Evolutionary conservation across 2,329 filamentous ascomycete species (phyloP), one percentile per base, ranked within the genome.

Genomic region (Talaromyces piceae): DNA sequence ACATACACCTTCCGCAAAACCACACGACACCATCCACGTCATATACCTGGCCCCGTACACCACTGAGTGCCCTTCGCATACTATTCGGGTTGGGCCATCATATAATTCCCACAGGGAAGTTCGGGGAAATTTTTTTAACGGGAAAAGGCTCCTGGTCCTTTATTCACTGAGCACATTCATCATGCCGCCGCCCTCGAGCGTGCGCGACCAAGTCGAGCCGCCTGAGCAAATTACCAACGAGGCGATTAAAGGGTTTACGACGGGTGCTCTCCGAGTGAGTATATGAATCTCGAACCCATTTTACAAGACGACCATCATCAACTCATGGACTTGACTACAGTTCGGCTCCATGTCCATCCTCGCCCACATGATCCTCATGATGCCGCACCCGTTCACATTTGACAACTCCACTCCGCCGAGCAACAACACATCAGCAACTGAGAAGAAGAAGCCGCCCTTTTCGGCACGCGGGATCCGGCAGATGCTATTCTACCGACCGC

Each of bases 281-380:
- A 5, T 30, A 41, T 45, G 45, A 31, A 49, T 45, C n/a, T 18
- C 33, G 27, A 41, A 41, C 22, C 39, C 31, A 20, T 13, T 39
- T 23, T 26, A 18, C 30, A 20, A 51, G 46, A 48, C 47, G 7
- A 22, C 27, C 18, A 30, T n/a, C n/a, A n/a, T n/a, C n/a, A n/a
- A n/a, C n/a, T n/a, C n/a, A n/a, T n/a, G n/a, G n/a, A n/a, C n/a
- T n/a, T n/a, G n/a, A n/a, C n/a, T n/a, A n/a, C n/a, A 72, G 70
- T 75, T 72, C 57, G 71, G 70, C 55, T 68, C 70, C 27, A 67
- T 74, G 52, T 73, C 71, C n/a, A 68, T 75, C 50, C 59, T 73
- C 22, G 67, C 70, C 2, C 72, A 75, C 58, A 66, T 74, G 63
- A 70, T 73, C 51, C 59, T 75, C 54, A 65, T 61, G 48, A 64